Evolutionary conservation across 495 filamentous ascomycete species (phyloP).

Genomic region (Hyaloscypha bicolor): DNA sequence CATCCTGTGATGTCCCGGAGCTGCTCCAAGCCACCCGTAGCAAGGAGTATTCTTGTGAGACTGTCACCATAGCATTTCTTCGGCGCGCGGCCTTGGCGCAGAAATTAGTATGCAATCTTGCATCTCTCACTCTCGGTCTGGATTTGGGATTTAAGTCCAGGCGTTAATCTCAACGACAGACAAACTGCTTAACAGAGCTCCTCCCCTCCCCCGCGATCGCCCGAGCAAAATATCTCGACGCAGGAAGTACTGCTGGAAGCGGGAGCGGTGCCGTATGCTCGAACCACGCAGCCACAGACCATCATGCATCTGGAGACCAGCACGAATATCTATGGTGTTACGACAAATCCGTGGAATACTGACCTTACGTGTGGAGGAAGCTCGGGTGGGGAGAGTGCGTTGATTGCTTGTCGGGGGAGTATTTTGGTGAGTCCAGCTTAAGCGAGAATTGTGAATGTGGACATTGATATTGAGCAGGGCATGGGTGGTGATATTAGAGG

Average conservation of each 20-base stretch:
- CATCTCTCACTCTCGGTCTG: too few relatives aligned
- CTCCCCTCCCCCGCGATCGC: constrained; percentile 52
- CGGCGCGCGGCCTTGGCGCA: constrained; percentile 43
- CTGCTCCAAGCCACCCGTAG: not conserved
- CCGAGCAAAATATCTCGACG: constrained; percentile 45
- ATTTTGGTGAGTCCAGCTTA: constrained; percentile 40
- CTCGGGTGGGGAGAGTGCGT: constrained; percentile 58
- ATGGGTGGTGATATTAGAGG: constrained; percentile 51
- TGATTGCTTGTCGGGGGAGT: constrained; percentile 46
- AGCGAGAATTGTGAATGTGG: not conserved
- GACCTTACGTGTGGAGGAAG: constrained; percentile 56
- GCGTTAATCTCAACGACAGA: constrained; percentile 28
- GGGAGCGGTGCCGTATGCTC: constrained; percentile 64
- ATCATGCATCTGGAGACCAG: constrained; percentile 49
- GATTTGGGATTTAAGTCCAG: too few relatives aligned
- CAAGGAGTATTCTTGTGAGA: constrained; percentile 4
- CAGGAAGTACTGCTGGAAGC: constrained; percentile 43
- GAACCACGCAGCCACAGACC: constrained; percentile 61
- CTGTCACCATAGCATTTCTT: constrained; percentile 56
- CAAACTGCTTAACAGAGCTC: constrained; percentile 58
- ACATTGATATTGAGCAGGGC: not conserved
- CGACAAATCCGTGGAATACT: constrained; percentile 35
- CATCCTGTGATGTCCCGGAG: not conserved
- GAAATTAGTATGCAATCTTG: constrained; percentile 21
- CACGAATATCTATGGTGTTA: constrained; percentile 35